Conservation (phyloP, 2,329 filamentous ascomycete species). For the Fusarium anthophilum region DNA sequence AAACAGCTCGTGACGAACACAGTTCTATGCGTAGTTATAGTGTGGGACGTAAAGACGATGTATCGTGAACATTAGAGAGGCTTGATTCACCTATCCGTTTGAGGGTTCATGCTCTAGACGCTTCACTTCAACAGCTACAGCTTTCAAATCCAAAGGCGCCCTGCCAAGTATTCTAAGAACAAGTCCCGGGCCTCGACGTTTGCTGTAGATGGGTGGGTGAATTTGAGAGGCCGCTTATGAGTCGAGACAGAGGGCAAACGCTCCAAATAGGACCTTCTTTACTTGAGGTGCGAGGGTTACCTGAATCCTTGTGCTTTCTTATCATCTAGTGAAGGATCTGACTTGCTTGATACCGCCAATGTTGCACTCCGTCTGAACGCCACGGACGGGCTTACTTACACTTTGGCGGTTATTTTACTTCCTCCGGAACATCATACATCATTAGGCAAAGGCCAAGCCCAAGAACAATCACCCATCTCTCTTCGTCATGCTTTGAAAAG, state of each 20-base stretch:
- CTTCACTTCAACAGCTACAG: accelerated
- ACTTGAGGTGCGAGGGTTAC: accelerated
- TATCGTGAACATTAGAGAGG: too few species aligned
- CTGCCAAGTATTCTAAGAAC: accelerated
- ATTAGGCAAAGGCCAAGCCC: too few species aligned
- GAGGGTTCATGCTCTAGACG: not conserved
- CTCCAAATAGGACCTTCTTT: not conserved
- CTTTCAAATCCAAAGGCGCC: not conserved
- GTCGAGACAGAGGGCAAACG: accelerated
- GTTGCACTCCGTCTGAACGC: not conserved
- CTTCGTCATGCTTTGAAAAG: not conserved
- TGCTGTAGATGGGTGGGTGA: not conserved
- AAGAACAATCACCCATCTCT: too few species aligned
- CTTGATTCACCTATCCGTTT: accelerated
- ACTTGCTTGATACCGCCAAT: not conserved
- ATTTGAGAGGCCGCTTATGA: not conserved
- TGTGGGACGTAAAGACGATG: not conserved
- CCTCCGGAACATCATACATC: too few species aligned
- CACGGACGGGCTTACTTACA: not conserved
- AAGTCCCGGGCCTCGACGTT: not conserved
- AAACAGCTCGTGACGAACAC: too few species aligned
- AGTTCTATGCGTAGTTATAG: not conserved
- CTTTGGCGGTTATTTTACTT: not conserved
- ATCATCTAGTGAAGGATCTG: not conserved
- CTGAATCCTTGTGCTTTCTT: not conserved